A percentile compares a stretch with the other conserved stretches of the same genome.
phyloP scores from a whole-genome alignment of 2,329 filamentous ascomycete genomes.

The Microsporum ferrugineum region DNA sequence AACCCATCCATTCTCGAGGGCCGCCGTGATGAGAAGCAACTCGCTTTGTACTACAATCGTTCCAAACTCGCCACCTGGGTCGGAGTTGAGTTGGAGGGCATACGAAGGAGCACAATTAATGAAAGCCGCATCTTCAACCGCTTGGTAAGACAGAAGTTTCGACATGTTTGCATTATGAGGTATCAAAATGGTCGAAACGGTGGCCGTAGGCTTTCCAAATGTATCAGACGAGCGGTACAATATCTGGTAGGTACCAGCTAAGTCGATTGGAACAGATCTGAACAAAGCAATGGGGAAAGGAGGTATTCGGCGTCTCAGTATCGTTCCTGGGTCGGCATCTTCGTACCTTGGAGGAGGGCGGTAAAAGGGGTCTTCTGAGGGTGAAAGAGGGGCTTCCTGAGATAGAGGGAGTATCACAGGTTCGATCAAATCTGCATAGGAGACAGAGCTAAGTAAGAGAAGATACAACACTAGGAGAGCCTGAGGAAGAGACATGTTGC shows the following conservation, averaged over 20 bases:
- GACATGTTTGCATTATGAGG: slow-evolving; percentile 24
- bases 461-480: background rate
- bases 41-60: slow-evolving; percentile 25
- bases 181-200: slow-evolving; percentile 32
- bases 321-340: slow-evolving; percentile 17
- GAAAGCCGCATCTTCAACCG: slow-evolving; percentile 23
- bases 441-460: background rate
- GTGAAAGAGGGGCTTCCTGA: slow-evolving; percentile 12
- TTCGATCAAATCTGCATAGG: background rate
- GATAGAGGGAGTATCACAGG: background rate
- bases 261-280: slow-evolving; percentile 16
- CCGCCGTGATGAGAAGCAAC: slow-evolving; percentile 24
- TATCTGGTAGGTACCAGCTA: slow-evolving; percentile 25
- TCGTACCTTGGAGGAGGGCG: slow-evolving; percentile 20
- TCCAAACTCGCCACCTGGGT: slow-evolving; percentile 27
- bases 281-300: slow-evolving; percentile 20
- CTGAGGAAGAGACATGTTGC: background rate
- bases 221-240: slow-evolving; percentile 33
- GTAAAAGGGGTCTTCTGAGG: slow-evolving; percentile 23
- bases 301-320: slow-evolving; percentile 18
- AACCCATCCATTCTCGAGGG: slow-evolving; percentile 37
- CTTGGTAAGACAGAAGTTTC: slow-evolving; percentile 35
- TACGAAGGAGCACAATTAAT: slow-evolving; percentile 22
- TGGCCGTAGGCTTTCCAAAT: slow-evolving; percentile 26
- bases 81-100: slow-evolving; percentile 27